A percentile compares a stretch with the other conserved stretches of the same genome.
Evolutionary conservation across 2,329 filamentous ascomycete genomes (phyloP).

Genomic region (Akanthomyces muscarius): DNA sequence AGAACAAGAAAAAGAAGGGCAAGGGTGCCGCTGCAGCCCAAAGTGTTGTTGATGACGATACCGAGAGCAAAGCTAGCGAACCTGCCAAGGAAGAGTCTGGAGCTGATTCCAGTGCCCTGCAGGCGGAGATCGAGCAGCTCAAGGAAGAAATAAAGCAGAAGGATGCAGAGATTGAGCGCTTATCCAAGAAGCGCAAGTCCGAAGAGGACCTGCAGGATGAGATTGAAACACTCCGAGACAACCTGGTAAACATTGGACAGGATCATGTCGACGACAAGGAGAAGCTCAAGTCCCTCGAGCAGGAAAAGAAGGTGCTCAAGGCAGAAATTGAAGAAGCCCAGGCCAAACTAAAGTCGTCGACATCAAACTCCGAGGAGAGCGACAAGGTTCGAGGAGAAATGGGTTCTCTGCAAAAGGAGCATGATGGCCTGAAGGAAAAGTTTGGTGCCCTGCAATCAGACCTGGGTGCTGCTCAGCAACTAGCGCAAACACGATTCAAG

Average conservation of each 20-base stretch:
- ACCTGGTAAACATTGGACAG: slow-evolving; percentile 72
- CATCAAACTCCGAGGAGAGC: slow-evolving; percentile 39
- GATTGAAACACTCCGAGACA: slow-evolving; percentile 77
- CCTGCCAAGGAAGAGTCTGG: slow-evolving; percentile 34
- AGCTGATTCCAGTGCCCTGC: slow-evolving; percentile 36
- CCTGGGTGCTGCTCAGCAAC: slow-evolving; percentile 76
- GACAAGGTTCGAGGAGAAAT: slow-evolving; percentile 60
- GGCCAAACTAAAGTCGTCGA: slow-evolving; percentile 55
- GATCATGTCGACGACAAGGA: slow-evolving; percentile 83
- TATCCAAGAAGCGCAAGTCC: slow-evolving; percentile 66
- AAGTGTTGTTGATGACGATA: slow-evolving; percentile 25
- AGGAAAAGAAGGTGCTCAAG: slow-evolving; percentile 64
- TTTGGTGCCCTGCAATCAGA: slow-evolving; percentile 72
- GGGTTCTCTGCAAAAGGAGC: slow-evolving; percentile 48
- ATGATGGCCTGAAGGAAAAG: slow-evolving; percentile 66
- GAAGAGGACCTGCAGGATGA: slow-evolving; percentile 81
- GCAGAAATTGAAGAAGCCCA: slow-evolving; percentile 63
- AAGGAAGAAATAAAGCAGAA: slow-evolving; percentile 58
- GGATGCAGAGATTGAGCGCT: slow-evolving; percentile 66
- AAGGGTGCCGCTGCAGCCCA: slow-evolving; percentile 54
- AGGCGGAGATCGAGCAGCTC: slow-evolving; percentile 47
- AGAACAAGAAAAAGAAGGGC: slow-evolving; percentile 78
- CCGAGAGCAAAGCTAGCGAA: slow-evolving; percentile 37
- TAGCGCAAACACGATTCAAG: slow-evolving; percentile 83
- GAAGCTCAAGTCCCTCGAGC: slow-evolving; percentile 64